These are phyloP conservation scores for Nicotiana noctiflora DNA, from an alignment of 257 asterid species.

Conservation along the genomic window DNA sequence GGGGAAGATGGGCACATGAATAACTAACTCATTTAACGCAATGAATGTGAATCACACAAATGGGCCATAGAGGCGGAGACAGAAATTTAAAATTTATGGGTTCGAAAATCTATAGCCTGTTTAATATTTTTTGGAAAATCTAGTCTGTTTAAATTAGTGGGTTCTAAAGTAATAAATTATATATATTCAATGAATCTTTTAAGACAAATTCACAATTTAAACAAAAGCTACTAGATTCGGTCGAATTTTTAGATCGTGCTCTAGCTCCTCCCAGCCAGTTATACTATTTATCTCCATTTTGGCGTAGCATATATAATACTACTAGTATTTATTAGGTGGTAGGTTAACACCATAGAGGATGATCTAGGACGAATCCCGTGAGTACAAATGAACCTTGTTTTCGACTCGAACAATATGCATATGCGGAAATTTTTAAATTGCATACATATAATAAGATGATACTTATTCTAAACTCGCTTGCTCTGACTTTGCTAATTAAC, in stretches of 20 bases:
- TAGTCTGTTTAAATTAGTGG: no score
- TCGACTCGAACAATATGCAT: background rate
- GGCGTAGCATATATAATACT: background rate
- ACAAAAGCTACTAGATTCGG: no score
- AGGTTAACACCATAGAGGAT: background rate
- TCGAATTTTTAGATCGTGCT: no score
- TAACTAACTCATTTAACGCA: constrained; percentile 24
- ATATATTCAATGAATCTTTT: no score
- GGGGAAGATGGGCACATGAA: constrained; percentile 49
- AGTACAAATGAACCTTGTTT: background rate
- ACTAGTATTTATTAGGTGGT: background rate
- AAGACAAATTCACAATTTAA: no score
- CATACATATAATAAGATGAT: background rate
- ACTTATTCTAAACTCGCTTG: background rate
- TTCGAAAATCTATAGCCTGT: no score
- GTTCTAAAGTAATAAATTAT: no score
- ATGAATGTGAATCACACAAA: background rate
- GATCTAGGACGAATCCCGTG: background rate
- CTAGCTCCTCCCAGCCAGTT: background rate
- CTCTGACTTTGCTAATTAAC: background rate
- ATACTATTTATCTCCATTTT: background rate
- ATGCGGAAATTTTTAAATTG: background rate
- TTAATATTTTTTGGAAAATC: no score
- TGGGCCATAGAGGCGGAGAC: background rate
- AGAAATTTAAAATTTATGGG: no score